phyloP scores from a whole-genome alignment of 1,284 basidiomycete species.

The Cutaneotrichosporon spelunceum region DNA sequence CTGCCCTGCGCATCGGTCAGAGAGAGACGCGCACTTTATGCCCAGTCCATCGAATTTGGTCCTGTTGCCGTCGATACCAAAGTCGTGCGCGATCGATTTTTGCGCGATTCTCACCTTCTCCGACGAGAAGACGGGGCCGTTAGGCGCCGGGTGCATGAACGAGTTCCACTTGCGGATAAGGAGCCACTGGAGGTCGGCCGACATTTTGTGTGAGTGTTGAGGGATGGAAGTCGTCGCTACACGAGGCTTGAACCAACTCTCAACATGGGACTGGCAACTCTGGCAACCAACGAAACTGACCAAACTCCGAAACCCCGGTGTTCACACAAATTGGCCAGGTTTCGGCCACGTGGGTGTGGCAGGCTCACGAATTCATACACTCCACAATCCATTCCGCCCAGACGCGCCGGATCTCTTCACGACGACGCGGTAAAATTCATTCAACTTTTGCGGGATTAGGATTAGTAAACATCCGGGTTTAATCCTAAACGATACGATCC shows the following conservation, averaged over 20 bases:
- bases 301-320: background rate
- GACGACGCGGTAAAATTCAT: background rate
- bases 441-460: background rate
- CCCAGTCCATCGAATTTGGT: background rate
- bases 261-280: background rate
- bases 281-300: background rate
- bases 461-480: background rate
- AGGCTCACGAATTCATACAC: background rate
- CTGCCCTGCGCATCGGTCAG: background rate
- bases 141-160: slow-evolving; percentile 73
- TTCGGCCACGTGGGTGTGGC: background rate
- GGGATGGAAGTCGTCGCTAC: slow-evolving; percentile 1
- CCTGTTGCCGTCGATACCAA: background rate
- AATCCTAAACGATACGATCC: background rate
- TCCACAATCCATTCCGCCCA: background rate
- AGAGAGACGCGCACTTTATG: background rate
- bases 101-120: slow-evolving; percentile 64
- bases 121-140: slow-evolving; percentile 74
- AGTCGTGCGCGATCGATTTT: background rate
- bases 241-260: background rate
- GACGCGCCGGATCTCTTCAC: background rate
- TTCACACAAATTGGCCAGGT: background rate
- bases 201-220: slow-evolving; percentile 36
- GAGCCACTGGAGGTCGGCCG: slow-evolving; percentile 79
- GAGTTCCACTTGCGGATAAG: slow-evolving; percentile 83